Evolutionary conservation across 257 asterid genomes (phyloP), one percentile per base, ranked within the genome.

Genomic region (Mitragyna speciosa): DNA sequence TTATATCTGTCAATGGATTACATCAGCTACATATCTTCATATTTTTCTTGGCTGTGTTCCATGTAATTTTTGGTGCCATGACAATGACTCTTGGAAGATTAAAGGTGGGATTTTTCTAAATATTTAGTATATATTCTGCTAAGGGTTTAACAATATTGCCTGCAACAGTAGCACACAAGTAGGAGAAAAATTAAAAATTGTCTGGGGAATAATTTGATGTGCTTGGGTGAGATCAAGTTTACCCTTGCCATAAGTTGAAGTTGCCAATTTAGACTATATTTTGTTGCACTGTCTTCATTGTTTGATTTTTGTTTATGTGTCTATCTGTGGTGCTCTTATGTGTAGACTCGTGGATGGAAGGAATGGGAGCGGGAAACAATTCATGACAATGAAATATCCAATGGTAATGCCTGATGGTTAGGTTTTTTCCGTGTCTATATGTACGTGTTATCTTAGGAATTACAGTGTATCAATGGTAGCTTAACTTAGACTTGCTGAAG

Each of bases 291-390:
- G 58, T 59, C 31, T 10, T 63, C 68, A 63, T 11, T 16, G 30
- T 63, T 63, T 63, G 36, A 63, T 63, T 36, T 63, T 28, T 12
- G 28, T 8, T 26, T 26, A 63, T 6, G 28, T 11, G 36, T 63
- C 26, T 12, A 17, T 63, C 65, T 58, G 7, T 58, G 26, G 7
- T 58, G 65, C 11, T 58, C 33, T 63, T 26, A 63, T 63, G 36
- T 39, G 0, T 11, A 95, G 99, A 95, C 91, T 83, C 97, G 98
- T 22, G 92, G 92, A 72, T 95, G 99, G 99, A 95, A 92, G 83
- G 92, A 82, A 2, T 95, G 99, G 99, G 99, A 95, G 84, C 73
- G 43, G 47, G 87, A 88, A 75, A 80, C 82, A 64, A 81, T 80
- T 63, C 54, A 71, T n/a, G 86, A 89, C 33, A 72, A 85, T 51